phyloP scores from a whole-genome alignment of 2,329 filamentous ascomycete species.

The Apiospora arundinis region DNA sequence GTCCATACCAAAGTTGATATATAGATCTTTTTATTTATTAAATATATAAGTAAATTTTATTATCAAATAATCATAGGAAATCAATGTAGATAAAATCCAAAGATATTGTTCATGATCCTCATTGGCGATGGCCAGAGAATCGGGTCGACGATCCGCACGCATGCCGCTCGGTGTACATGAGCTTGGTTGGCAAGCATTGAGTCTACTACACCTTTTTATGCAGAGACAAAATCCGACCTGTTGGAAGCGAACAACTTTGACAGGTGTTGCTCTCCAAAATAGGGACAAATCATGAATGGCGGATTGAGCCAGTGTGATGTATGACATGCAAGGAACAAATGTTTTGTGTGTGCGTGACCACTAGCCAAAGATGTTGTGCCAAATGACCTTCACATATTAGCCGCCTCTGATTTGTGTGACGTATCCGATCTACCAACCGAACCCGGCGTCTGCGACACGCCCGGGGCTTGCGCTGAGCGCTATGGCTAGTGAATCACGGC shows the following conservation, averaged over 20 bases:
- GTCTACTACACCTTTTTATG: neutral
- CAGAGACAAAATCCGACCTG: neutral
- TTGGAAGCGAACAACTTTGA: conserved; percentile 5
- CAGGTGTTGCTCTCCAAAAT: neutral
- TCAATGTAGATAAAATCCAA: neutral
- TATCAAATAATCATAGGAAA: neutral
- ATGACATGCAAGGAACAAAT: conserved; percentile 9
- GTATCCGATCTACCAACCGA: neutral
- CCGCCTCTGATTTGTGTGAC: neutral
- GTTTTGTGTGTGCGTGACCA: neutral
- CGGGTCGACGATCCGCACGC: neutral
- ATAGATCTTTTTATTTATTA: too few species aligned
- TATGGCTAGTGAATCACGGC: neutral
- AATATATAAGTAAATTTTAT: too few species aligned
- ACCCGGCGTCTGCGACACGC: neutral
- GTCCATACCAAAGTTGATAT: too few species aligned
- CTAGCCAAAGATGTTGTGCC: neutral
- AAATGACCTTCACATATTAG: conserved; percentile 8
- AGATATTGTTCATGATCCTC: neutral
- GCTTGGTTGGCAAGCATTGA: neutral
- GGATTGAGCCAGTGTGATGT: neutral
- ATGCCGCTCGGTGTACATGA: neutral
- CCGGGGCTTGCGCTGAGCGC: neutral
- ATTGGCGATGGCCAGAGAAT: neutral
- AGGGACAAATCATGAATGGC: neutral